phyloP scores from a whole-genome alignment of 306 rosid genomes.

The Lithocarpus polystachyus region DNA sequence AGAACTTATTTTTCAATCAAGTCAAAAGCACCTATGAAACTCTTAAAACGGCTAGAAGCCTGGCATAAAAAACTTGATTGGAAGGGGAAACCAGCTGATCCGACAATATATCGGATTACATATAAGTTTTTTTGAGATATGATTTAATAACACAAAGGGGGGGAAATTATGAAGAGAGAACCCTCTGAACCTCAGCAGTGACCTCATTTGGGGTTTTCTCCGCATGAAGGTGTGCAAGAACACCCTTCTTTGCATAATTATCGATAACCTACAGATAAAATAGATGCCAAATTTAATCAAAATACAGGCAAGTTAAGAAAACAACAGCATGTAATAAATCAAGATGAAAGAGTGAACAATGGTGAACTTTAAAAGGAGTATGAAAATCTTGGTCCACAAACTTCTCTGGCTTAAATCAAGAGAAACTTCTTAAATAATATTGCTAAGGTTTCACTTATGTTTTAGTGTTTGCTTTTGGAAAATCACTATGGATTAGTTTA shows the following conservation, averaged over 20 bases:
- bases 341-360: background rate
- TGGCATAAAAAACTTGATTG: too few relatives aligned
- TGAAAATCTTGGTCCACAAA: background rate
- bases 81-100: too few relatives aligned
- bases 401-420: background rate
- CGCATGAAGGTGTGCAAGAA: slow-evolving; percentile 78
- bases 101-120: too few relatives aligned
- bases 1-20: too few relatives aligned
- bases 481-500: background rate
- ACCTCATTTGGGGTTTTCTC: slow-evolving; percentile 88
- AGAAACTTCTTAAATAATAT: background rate
- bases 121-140: too few relatives aligned
- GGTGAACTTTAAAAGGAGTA: background rate
- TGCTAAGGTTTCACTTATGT: background rate
- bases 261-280: slow-evolving; percentile 63
- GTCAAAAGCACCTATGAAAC: too few relatives aligned
- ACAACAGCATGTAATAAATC: background rate
- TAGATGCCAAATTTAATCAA: background rate
- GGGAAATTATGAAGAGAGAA: too few relatives aligned
- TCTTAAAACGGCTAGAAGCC: too few relatives aligned
- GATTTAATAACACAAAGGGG: too few relatives aligned
- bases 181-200: slow-evolving; percentile 69
- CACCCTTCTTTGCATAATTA: slow-evolving; percentile 66
- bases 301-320: background rate
- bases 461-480: background rate